Percentiles rank a stretch among this genome's conserved stretches.
These are phyloP conservation scores for Actinomortierella ambigua DNA, from an alignment of 371 early-diverging fungal genomes.

Conservation along the genomic window DNA sequence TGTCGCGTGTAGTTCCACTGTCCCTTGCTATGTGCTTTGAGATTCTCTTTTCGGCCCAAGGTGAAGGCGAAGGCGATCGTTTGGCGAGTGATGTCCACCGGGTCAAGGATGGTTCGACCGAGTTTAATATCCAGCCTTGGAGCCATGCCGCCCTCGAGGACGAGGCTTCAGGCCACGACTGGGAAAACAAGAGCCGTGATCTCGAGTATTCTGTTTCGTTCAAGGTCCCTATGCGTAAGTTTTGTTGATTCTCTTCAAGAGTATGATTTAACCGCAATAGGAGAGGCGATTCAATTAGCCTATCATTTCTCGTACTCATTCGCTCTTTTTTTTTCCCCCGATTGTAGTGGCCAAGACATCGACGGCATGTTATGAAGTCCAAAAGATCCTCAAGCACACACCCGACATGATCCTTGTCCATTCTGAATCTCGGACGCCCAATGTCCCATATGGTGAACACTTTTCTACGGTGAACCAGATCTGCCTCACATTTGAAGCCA, in stretches of 20 bases:
- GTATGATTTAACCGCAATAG: too few relatives aligned
- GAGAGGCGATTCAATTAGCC: too few relatives aligned
- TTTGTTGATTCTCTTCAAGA: too few relatives aligned
- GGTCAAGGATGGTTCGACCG: constrained; percentile 28
- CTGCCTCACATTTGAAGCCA: constrained; percentile 32
- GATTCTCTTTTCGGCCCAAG: constrained; percentile 25
- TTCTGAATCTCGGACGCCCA: constrained; percentile 29
- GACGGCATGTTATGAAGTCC: constrained; percentile 27
- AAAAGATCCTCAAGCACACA: constrained; percentile 16
- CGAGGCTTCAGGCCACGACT: background rate
- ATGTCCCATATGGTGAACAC: constrained; percentile 39
- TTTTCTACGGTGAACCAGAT: constrained; percentile 38
- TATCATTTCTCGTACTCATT: background rate
- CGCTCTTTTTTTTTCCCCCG: background rate
- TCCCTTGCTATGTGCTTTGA: constrained; percentile 32
- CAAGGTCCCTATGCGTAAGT: constrained; percentile 42
- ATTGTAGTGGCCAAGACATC: constrained; percentile 36
- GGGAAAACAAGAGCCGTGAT: constrained; percentile 19
- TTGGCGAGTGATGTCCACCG: constrained; percentile 25
- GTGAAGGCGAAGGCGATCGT: constrained; percentile 21
- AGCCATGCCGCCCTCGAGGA: background rate
- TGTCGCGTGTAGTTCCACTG: constrained; percentile 21
- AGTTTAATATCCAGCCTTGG: constrained; percentile 29
- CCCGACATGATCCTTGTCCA: constrained; percentile 18
- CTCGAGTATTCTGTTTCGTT: constrained; percentile 36